These are phyloP conservation scores for Fusarium sp. DNA, from an alignment of 2,329 filamentous ascomycete species.

Conservation along the genomic window DNA sequence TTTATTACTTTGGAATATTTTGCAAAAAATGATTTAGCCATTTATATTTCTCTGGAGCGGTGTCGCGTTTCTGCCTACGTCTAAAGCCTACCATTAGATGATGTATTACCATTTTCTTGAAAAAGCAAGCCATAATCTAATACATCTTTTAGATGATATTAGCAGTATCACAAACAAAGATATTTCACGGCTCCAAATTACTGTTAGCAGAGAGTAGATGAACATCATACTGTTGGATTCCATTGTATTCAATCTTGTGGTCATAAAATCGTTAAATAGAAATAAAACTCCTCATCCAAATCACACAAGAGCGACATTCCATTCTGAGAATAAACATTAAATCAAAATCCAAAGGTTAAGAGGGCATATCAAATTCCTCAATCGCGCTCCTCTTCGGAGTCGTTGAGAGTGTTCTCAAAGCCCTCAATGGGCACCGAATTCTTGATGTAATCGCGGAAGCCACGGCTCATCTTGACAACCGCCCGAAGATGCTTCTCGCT, in stretches of 20 bases:
- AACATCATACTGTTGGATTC: background rate
- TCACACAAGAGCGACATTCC: background rate
- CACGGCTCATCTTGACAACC: constrained; percentile 51
- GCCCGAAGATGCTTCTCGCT: constrained; percentile 49
- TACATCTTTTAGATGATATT: too few relatives aligned
- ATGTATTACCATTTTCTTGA: too few relatives aligned
- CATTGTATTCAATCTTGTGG: constrained; percentile 1
- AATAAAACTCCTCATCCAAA: background rate
- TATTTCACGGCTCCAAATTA: too few relatives aligned
- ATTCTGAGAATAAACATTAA: background rate
- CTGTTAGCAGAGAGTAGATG: background rate
- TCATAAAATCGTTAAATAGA: background rate
- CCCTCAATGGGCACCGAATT: constrained; percentile 33
- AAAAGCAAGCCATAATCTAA: background rate
- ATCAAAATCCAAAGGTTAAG: too few relatives aligned
- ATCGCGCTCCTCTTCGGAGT: constrained; percentile 30
- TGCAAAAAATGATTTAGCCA: background rate
- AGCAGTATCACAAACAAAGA: too few relatives aligned
- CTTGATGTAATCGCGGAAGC: constrained; percentile 49
- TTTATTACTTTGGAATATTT: background rate
- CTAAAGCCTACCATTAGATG: background rate
- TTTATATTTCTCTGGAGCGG: background rate
- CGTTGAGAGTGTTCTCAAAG: constrained; percentile 34
- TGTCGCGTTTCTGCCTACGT: background rate
- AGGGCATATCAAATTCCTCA: background rate